phyloP scores from a whole-genome alignment of 1,284 basidiomycete genomes.

The Naganishia cerealis region DNA sequence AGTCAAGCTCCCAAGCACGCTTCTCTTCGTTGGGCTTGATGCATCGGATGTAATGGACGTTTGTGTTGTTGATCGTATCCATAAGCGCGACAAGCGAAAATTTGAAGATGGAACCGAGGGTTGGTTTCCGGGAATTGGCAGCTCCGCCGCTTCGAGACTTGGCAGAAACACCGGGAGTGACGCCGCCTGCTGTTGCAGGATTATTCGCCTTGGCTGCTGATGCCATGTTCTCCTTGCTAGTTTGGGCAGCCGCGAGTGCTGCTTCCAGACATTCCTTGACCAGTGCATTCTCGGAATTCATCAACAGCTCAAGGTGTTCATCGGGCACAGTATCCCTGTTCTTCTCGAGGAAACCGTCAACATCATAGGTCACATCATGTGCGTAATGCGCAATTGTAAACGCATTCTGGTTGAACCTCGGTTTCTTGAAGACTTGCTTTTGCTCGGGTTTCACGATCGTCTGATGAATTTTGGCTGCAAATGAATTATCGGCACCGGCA shows the following conservation, averaged over 20 bases:
- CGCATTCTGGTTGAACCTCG: constrained; percentile 91
- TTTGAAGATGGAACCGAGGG: constrained; percentile 98
- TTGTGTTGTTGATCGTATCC: constrained; percentile 95
- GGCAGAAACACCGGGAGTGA: constrained; percentile 32
- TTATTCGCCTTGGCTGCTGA: constrained; percentile 46
- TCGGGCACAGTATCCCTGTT: constrained; percentile 98
- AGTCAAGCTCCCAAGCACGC: constrained; percentile 92
- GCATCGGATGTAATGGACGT: constrained; percentile 98
- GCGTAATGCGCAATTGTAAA: constrained; percentile 99
- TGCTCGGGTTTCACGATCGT: constrained; percentile 83
- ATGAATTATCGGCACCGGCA: constrained; percentile 86
- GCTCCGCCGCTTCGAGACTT: constrained; percentile 57
- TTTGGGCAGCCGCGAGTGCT: constrained; percentile 67
- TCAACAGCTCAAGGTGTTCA: constrained; percentile 87
- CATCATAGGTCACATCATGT: constrained; percentile 95
- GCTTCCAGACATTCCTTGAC: constrained; percentile 90
- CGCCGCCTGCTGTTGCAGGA: constrained; percentile 37
- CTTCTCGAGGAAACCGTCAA: constrained; percentile 97
- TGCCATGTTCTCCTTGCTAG: constrained; percentile 53
- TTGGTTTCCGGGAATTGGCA: constrained; percentile 79
- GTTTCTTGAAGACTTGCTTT: constrained; percentile 93
- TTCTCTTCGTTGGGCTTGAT: constrained; percentile 99
- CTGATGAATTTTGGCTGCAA: constrained; percentile 87
- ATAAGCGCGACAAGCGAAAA: constrained; percentile 88
- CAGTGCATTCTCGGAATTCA: constrained; percentile 84